A percentile compares a stretch with the other conserved stretches of the same genome.
These are phyloP conservation scores for Goniomonas avonlea DNA, from an alignment of 78 protist genomes.

Conservation along the genomic window DNA sequence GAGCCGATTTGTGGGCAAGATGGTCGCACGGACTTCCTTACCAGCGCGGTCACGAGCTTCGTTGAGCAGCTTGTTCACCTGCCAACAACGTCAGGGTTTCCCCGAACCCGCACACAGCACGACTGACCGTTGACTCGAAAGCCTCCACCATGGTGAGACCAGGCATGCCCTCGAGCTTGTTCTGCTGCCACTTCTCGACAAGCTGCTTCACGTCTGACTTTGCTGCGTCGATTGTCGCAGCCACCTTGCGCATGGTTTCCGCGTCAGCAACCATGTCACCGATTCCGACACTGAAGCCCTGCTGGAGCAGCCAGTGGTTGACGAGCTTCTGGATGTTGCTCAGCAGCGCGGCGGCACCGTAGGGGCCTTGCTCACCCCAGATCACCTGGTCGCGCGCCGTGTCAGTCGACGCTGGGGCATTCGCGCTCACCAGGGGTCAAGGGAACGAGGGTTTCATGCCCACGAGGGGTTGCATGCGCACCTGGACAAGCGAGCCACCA, in stretches of 20 bases:
- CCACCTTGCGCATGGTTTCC: constrained; percentile 62
- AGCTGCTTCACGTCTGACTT: constrained; percentile 59
- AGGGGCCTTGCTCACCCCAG: constrained; percentile 82
- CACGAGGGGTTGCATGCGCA: too few species aligned
- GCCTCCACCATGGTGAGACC: background rate
- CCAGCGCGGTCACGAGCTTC: constrained; percentile 84
- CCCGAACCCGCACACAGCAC: too few species aligned
- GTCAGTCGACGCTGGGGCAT: constrained; percentile 55
- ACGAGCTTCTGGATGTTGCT: constrained; percentile 68
- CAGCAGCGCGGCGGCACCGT: constrained; percentile 64
- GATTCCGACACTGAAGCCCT: constrained; percentile 91
- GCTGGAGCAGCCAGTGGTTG: constrained; percentile 82
- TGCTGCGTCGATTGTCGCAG: constrained; percentile 49
- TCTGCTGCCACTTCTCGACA: constrained; percentile 17
- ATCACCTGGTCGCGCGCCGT: constrained; percentile 80
- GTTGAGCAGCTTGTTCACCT: constrained; percentile 90
- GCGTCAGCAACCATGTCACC: constrained; percentile 89
- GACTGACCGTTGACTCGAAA: too few species aligned
- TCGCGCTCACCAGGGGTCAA: constrained; percentile 64
- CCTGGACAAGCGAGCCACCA: constrained; percentile 74
- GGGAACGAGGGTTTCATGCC: too few species aligned
- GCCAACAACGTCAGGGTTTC: too few species aligned
- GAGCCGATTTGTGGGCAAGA: too few species aligned
- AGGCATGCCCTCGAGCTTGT: constrained; percentile 68
- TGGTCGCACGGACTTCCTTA: background rate